phyloP scores from a whole-genome alignment of 441 rosid genomes.

The Biscutella laevigata region DNA sequence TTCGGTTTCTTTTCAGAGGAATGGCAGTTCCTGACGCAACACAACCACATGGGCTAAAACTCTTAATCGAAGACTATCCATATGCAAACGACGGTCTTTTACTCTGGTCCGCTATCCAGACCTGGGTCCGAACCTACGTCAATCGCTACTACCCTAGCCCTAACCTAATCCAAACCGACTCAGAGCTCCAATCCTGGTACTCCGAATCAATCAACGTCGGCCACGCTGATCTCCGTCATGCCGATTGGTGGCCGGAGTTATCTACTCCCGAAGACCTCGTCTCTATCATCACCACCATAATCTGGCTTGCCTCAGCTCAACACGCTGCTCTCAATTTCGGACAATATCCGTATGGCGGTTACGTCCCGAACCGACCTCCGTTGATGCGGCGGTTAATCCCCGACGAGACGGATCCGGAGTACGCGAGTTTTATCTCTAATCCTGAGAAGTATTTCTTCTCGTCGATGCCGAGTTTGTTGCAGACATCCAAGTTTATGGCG shows the following conservation, averaged over 20 bases:
- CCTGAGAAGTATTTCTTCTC: conserved; percentile 71
- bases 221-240: conserved; percentile 64
- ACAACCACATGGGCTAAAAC: conserved; percentile 79
- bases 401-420: conserved; percentile 61
- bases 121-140: conserved; percentile 80
- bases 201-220: conserved; percentile 71
- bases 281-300: conserved; percentile 60
- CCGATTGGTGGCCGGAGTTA: conserved; percentile 83
- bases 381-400: conserved; percentile 78
- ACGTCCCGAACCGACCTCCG: conserved; percentile 83
- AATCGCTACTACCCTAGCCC: conserved; percentile 63
- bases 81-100: conserved; percentile 86
- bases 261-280: conserved; percentile 44
- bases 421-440: conserved; percentile 40
- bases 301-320: conserved; percentile 93
- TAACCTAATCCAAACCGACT: conserved; percentile 42
- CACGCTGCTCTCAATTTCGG: conserved; percentile 96
- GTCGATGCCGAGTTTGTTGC: conserved; percentile 67
- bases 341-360: conserved; percentile 88
- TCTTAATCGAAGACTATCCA: conserved; percentile 82
- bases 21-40: conserved; percentile 76
- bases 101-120: conserved; percentile 72
- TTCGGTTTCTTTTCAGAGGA: conserved; percentile 39
- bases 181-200: conserved; percentile 83
- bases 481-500: conserved; percentile 91